Conservation (phyloP, 768 basidiomycete genomes). For the Lactarius evosmus region DNA sequence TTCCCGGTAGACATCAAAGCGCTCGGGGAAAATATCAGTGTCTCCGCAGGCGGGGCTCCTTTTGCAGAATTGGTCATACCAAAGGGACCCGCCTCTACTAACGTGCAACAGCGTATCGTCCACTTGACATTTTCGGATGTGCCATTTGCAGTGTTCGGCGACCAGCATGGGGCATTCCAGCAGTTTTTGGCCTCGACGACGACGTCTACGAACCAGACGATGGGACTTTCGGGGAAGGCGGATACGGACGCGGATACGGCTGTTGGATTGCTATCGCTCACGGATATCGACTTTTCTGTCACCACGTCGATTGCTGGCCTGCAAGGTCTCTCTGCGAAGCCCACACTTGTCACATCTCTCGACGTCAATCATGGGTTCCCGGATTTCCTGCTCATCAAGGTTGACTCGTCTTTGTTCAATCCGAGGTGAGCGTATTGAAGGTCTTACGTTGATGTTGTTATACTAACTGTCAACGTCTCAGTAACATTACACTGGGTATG, state of each 20-base stretch:
- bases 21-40: constrained; percentile 55
- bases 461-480: constrained; percentile 15
- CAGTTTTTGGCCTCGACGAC: constrained; percentile 62
- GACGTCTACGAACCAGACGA: constrained; percentile 41
- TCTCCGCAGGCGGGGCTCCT: constrained; percentile 48
- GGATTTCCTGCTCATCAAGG: constrained; percentile 65
- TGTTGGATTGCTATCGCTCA: constrained; percentile 57
- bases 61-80: constrained; percentile 64
- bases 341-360: constrained; percentile 52
- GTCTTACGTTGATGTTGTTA: neutral
- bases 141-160: constrained; percentile 54
- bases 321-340: constrained; percentile 58
- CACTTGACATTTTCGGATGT: constrained; percentile 56
- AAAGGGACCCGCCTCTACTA: constrained; percentile 52
- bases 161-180: constrained; percentile 52
- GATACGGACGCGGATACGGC: constrained; percentile 61
- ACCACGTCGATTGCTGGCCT: constrained; percentile 57
- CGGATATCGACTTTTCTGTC: constrained; percentile 57
- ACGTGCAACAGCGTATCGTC: constrained; percentile 60
- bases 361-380: constrained; percentile 68
- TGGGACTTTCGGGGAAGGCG: constrained; percentile 50
- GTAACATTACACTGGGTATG: constrained; percentile 41
- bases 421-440: constrained; percentile 46
- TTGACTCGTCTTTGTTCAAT: constrained; percentile 57
- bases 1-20: constrained; percentile 68